Conservation (phyloP, 2,329 filamentous ascomycete species). For the Claviceps fusiformis region DNA sequence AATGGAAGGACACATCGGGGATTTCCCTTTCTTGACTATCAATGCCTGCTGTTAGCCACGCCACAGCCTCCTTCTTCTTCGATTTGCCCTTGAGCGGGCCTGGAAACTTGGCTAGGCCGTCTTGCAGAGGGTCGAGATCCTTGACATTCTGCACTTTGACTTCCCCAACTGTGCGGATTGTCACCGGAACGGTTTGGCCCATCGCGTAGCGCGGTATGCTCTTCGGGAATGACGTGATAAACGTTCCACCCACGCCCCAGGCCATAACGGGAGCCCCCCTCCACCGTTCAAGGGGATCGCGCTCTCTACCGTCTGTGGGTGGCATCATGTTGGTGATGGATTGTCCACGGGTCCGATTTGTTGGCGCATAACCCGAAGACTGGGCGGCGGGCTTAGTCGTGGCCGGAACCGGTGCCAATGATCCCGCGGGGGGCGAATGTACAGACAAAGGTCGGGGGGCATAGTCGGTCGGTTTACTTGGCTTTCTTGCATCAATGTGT, state of each 20-base stretch:
- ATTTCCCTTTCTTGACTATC: constrained; percentile 52
- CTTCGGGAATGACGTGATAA: constrained; percentile 78
- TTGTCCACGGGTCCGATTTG: constrained; percentile 32
- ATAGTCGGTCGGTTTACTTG: constrained; percentile 23
- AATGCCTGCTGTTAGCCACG: constrained; percentile 70
- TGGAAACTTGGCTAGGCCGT: constrained; percentile 68
- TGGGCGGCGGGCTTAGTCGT: constrained; percentile 12
- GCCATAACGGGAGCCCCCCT: constrained; percentile 74
- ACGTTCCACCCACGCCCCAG: constrained; percentile 75
- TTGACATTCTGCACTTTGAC: constrained; percentile 66
- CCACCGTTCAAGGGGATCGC: constrained; percentile 79
- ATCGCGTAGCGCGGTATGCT: constrained; percentile 76
- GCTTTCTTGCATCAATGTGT: constrained; percentile 21
- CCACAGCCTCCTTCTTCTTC: constrained; percentile 85
- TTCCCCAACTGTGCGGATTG: constrained; percentile 71
- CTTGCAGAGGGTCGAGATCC: constrained; percentile 56
- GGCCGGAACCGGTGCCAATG: constrained; percentile 17
- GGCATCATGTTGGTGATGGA: constrained; percentile 45
- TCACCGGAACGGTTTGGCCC: constrained; percentile 57
- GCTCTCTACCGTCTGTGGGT: constrained; percentile 51
- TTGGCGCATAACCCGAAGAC: constrained; percentile 14
- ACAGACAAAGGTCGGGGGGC: constrained; percentile 41
- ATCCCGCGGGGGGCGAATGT: constrained; percentile 23
- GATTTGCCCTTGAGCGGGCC: constrained; percentile 79
- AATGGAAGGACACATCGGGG: constrained; percentile 34